Evolutionary conservation across 805 yeast genomes (phyloP), one percentile per base, ranked within the genome.

Genomic region (Kluyveromyces nonfermentans): DNA sequence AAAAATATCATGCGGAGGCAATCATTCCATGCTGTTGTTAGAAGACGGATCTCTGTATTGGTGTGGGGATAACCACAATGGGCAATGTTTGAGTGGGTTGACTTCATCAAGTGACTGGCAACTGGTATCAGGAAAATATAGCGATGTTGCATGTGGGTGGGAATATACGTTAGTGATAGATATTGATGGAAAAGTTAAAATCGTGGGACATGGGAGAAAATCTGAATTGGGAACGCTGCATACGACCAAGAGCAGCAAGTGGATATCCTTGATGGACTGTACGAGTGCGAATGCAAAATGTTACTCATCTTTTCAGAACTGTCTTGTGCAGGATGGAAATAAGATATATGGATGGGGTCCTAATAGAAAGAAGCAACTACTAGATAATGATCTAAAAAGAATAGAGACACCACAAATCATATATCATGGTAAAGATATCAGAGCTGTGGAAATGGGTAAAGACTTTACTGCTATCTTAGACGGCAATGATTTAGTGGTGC

Each of bases 1-100:
- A 40, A 67, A 69, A 50, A 67, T 88, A 10, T 73, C 70, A 0
- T 78, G 88, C 52, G 97, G 96, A 4, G 97, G 97, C 0, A 89
- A 89, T 53, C 97, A 90, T 58, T 81, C 95, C 0, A 52, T 85
- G 15, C 48, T 86, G 2, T 57, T 87, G 7, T 58, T 74, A 10
- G 66, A 62, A 1, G 62, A 70, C 38, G 90, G 90, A 1, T 57
- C 62, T 0, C 59, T 81, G 1, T 79, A 62, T 49, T 74, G 74
- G 0, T 52, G 76, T 40, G 97, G 97, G 1, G 76, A 69, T 44
- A 81, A 80, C 51, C 42, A 62, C 0, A 43, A 49, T 35, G 80
- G 83, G 1, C 88, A 84, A 57, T 72, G 77, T 50, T 73, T 3
- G 42, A 49, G 14, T 10, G 16, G 40, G 8, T 45, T 43, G 50